These are phyloP conservation scores for Sonneratia caseolaris DNA, from an alignment of 345 rosid species.

Conservation along the genomic window DNA sequence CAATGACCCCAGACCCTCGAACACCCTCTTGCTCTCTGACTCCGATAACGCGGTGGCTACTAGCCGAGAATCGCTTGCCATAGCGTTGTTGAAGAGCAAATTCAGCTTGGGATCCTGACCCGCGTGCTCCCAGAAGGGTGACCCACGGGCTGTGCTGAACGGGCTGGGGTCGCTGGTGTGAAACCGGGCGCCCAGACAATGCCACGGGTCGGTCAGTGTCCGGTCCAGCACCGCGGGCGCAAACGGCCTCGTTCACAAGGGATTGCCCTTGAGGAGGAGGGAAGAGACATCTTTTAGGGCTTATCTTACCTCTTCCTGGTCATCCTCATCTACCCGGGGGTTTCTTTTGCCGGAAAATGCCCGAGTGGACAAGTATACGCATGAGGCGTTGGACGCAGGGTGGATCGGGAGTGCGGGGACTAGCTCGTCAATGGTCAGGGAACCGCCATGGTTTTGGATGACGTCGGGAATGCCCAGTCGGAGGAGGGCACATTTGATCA, in stretches of 20 bases:
- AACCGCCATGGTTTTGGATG: slow-evolving; percentile 27
- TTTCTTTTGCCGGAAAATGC: slow-evolving; percentile 18
- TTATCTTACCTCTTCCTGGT: slow-evolving; percentile 11
- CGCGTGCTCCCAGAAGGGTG: slow-evolving; percentile 2
- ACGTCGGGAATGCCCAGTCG: slow-evolving; percentile 30
- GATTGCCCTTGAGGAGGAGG: slow-evolving; percentile 19
- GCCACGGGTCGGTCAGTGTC: slow-evolving; percentile 7
- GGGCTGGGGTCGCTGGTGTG: slow-evolving; percentile 3
- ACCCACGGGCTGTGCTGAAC: slow-evolving; percentile 10
- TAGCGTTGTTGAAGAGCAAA: slow-evolving; percentile 10
- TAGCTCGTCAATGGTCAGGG: slow-evolving; percentile 25
- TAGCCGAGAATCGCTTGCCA: slow-evolving; percentile 24
- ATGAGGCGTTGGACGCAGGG: slow-evolving; percentile 22
- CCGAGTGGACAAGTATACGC: slow-evolving; percentile 26
- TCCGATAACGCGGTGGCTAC: slow-evolving; percentile 2
- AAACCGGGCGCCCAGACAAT: slow-evolving; percentile 22
- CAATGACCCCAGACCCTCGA: slow-evolving; percentile 21
- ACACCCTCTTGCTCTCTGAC: slow-evolving; percentile 6
- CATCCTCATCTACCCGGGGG: neutral
- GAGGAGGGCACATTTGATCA: slow-evolving; percentile 32
- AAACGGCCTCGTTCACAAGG: neutral
- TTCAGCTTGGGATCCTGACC: neutral
- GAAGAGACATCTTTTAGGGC: slow-evolving; percentile 13
- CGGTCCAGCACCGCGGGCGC: slow-evolving; percentile 14
- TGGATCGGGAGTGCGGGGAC: slow-evolving; percentile 11